Percentiles rank a stretch among this genome's conserved stretches.
These are phyloP conservation scores for Penicillium sp. DNA, from an alignment of 2,329 filamentous ascomycete species.

Conservation along the genomic window DNA sequence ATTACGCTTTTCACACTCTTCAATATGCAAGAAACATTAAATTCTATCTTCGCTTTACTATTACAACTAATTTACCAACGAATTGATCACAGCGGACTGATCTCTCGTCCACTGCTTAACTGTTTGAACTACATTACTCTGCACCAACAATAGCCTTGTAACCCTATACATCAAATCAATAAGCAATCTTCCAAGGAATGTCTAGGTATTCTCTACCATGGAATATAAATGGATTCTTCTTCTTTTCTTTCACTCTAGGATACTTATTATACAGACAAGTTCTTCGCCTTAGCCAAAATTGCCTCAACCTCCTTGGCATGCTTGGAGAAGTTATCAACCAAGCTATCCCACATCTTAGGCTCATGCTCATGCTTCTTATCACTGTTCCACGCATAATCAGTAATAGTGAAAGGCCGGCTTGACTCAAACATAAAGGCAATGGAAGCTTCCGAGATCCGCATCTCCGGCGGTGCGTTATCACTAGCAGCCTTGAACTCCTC, in stretches of 20 bases:
- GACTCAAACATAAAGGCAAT: constrained; percentile 41
- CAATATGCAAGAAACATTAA: not conserved
- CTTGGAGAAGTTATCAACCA: constrained; percentile 55
- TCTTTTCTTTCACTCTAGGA: not conserved
- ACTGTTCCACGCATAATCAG: constrained; percentile 38
- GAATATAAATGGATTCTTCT: not conserved
- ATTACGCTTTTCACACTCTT: not conserved
- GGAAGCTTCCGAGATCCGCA: constrained; percentile 34
- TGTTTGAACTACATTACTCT: not conserved
- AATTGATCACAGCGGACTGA: not conserved
- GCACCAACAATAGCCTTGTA: not conserved
- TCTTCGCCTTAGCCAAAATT: constrained; percentile 38
- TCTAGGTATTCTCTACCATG: too few relatives aligned
- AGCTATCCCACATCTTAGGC: constrained; percentile 56
- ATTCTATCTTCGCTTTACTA: not conserved
- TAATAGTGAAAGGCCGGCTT: constrained; percentile 36
- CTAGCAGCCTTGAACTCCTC: constrained; percentile 36
- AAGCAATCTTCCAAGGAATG: too few relatives aligned
- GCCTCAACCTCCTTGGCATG: constrained; percentile 51
- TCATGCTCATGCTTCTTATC: constrained; percentile 48
- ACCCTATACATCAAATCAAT: too few relatives aligned
- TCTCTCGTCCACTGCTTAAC: not conserved
- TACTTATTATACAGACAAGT: constrained; percentile 11
- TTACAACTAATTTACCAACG: not conserved
- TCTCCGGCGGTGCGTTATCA: constrained; percentile 26